Percentiles rank a stretch among this genome's conserved stretches.
These are phyloP conservation scores for Suillus americanus DNA, from an alignment of 768 basidiomycete species.

Conservation along the genomic window DNA sequence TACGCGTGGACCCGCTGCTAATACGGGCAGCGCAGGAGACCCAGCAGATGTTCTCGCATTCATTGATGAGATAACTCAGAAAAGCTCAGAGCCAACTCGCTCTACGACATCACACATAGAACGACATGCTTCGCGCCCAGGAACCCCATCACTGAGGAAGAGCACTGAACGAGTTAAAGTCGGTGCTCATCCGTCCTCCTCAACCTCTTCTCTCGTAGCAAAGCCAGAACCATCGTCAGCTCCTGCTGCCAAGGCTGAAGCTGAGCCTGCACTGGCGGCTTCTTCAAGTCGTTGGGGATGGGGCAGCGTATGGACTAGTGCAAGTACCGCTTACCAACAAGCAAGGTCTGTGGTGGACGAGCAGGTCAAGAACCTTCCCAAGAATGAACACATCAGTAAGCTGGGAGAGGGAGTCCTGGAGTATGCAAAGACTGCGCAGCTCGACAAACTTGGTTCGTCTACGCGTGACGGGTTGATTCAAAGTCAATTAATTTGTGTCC, in stretches of 20 bases:
- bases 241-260: conserved; percentile 20
- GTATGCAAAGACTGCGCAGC: conserved; percentile 85
- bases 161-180: conserved; percentile 75
- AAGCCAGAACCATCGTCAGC: conserved; percentile 27
- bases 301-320: conserved; percentile 87
- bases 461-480: background rate
- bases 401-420: conserved; percentile 85
- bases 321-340: conserved; percentile 83
- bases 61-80: conserved; percentile 93
- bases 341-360: conserved; percentile 89
- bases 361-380: conserved; percentile 84
- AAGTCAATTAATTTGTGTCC: conserved; percentile 11
- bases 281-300: conserved; percentile 64
- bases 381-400: conserved; percentile 84
- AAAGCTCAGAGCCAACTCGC: conserved; percentile 77
- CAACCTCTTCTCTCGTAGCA: conserved; percentile 41
- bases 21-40: conserved; percentile 53
- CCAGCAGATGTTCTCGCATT: conserved; percentile 86
- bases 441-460: conserved; percentile 82
- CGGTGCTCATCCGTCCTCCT: conserved; percentile 45
- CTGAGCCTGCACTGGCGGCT: conserved; percentile 16
- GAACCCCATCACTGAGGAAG: conserved; percentile 72
- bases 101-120: conserved; percentile 53
- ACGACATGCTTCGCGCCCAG: conserved; percentile 59
- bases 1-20: conserved; percentile 19